Evolutionary conservation across 2,329 filamentous ascomycete genomes (phyloP).

Genomic region (Phoma sp.): DNA sequence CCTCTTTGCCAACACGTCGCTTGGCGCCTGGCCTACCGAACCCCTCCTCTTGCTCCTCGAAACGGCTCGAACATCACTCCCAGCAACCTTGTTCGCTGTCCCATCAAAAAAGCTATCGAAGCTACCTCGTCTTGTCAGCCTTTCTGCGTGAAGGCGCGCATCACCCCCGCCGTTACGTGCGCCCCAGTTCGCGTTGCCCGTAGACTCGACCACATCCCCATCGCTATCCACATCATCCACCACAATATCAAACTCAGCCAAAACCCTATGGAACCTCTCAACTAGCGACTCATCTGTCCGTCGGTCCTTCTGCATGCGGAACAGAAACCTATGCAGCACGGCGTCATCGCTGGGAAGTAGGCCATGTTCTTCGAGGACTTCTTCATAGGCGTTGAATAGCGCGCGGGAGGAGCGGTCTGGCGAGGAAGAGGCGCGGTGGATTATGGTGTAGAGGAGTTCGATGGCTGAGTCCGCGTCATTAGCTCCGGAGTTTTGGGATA

Average conservation of each 20-base stretch:
- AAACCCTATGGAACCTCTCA: constrained; percentile 73
- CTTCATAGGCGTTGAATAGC: constrained; percentile 82
- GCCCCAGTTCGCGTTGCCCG: constrained; percentile 31
- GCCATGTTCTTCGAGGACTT: constrained; percentile 73
- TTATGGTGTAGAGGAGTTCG: constrained; percentile 77
- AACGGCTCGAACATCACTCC: constrained; percentile 39
- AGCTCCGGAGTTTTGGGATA: too few species aligned
- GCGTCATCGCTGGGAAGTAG: constrained; percentile 76
- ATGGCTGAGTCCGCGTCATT: too few species aligned
- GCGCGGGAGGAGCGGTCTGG: constrained; percentile 67
- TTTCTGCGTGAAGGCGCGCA: constrained; percentile 13
- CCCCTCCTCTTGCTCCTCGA: constrained; percentile 28
- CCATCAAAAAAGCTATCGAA: constrained; percentile 68
- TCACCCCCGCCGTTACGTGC: constrained; percentile 16
- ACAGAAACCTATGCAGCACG: constrained; percentile 78
- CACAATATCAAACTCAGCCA: constrained; percentile 67
- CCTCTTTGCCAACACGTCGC: constrained; percentile 17
- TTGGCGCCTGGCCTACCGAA: constrained; percentile 20
- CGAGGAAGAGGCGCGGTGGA: constrained; percentile 73
- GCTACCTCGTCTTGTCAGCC: constrained; percentile 57
- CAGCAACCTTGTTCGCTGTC: constrained; percentile 60
- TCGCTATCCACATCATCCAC: constrained; percentile 67
- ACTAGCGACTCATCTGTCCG: constrained; percentile 57
- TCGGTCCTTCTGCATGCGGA: constrained; percentile 65
- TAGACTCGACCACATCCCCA: constrained; percentile 40